A percentile compares a stretch with the other conserved stretches of the same genome.
Evolutionary conservation across 176 grass and related monocot genomes (phyloP).

Genomic region (Raddia guianensis): DNA sequence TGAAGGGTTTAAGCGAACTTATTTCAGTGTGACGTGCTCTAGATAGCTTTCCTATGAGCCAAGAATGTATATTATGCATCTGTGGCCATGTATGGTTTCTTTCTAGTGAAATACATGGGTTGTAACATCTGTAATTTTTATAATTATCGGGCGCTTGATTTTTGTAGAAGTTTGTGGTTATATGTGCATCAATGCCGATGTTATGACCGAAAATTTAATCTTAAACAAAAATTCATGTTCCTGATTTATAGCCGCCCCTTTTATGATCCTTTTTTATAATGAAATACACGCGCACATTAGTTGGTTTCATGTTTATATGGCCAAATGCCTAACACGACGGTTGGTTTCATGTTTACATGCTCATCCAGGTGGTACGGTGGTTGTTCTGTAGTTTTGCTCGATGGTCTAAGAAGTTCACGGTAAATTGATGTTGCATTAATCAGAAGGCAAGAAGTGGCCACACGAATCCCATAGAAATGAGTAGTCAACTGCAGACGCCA

Average conservation of each 20-base stretch:
- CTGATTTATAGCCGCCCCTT: not conserved
- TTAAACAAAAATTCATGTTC: not conserved
- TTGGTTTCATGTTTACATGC: not conserved
- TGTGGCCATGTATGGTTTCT: not conserved
- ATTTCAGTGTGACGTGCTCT: not conserved
- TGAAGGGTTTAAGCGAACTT: not conserved
- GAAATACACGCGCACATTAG: not conserved
- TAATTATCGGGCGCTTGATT: not conserved
- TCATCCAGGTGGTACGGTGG: not conserved
- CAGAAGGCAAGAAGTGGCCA: not conserved
- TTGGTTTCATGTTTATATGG: not conserved
- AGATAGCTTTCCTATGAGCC: not conserved
- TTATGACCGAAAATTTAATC: not conserved
- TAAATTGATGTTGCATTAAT: not conserved
- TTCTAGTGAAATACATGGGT: not conserved
- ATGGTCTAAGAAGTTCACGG: not conserved
- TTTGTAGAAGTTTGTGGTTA: not conserved
- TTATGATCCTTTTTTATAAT: not conserved
- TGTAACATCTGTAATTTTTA: not conserved
- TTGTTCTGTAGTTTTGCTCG: conserved; percentile 1
- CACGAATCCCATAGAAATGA: not conserved
- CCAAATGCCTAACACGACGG: not conserved
- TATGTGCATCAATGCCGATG: not conserved
- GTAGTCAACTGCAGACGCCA: not conserved
- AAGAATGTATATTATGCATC: not conserved